Evolutionary conservation across 2,329 filamentous ascomycete species (phyloP).

Genomic region (Madurella mycetomatis): DNA sequence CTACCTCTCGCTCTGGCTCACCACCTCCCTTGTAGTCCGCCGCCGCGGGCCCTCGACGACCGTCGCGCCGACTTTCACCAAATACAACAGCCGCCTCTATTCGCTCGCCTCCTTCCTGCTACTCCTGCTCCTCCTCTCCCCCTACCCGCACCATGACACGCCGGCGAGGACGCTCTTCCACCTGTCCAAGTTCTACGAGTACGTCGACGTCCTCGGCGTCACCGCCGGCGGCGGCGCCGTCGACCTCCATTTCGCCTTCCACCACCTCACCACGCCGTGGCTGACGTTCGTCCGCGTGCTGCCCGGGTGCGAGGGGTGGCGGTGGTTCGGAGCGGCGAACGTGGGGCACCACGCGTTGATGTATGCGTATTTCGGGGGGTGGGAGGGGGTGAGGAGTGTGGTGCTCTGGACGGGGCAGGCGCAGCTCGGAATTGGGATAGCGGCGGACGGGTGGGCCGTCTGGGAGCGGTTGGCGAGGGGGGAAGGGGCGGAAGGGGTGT

Average conservation of each 20-base stretch:
- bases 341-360: background rate
- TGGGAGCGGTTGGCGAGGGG: background rate
- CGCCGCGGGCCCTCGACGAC: background rate
- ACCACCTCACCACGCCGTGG: conserved; percentile 4
- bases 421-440: background rate
- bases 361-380: background rate
- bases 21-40: background rate
- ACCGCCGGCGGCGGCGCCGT: background rate
- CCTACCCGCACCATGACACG: background rate
- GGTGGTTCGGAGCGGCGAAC: background rate
- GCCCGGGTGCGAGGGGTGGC: background rate
- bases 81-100: background rate
- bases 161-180: background rate
- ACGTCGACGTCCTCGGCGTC: background rate
- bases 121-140: background rate
- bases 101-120: background rate
- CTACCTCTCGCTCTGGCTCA: background rate
- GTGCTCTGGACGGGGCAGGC: background rate
- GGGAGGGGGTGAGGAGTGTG: background rate
- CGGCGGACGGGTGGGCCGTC: background rate
- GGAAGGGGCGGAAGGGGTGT: background rate
- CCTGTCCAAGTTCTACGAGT: conserved; percentile 3
- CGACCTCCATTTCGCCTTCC: background rate
- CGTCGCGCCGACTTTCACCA: background rate
- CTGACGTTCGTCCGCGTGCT: background rate